Percentiles rank a stretch among this genome's conserved stretches.
Conservation (phyloP, 768 basidiomycete species). For the Mrakia hoshinonis region DNA sequence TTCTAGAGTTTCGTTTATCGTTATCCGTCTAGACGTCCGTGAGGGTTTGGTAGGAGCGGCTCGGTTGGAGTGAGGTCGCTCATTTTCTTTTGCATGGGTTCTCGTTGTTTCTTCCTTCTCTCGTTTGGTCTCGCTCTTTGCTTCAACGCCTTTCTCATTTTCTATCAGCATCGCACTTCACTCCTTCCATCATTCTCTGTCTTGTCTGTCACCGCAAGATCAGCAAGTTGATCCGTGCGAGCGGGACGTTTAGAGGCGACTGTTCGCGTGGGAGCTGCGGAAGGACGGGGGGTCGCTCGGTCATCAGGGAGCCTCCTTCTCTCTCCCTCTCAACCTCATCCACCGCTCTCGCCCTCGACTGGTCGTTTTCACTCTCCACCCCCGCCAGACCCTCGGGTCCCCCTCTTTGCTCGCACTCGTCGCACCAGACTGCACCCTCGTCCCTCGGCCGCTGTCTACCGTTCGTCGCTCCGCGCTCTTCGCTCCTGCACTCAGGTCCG, state of each 20-base stretch:
- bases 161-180: background rate
- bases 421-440: background rate
- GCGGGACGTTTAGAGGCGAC: background rate
- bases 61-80: background rate
- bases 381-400: slow-evolving; percentile 10
- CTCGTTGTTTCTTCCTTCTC: background rate
- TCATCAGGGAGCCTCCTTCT: background rate
- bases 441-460: background rate
- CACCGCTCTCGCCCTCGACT: background rate
- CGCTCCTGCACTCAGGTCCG: background rate
- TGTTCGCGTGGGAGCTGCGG: background rate
- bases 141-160: background rate
- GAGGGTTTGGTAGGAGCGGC: background rate
- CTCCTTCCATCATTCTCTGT: background rate
- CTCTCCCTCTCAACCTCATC: background rate
- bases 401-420: background rate
- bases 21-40: background rate
- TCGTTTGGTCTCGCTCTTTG: background rate
- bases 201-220: background rate
- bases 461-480: background rate
- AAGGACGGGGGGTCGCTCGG: background rate
- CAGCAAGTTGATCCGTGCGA: no score
- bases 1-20: background rate
- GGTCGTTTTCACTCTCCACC: background rate
- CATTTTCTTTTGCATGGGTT: background rate